Conservation (phyloP, 345 rosid species). For the Gossypium raimondii region DNA sequence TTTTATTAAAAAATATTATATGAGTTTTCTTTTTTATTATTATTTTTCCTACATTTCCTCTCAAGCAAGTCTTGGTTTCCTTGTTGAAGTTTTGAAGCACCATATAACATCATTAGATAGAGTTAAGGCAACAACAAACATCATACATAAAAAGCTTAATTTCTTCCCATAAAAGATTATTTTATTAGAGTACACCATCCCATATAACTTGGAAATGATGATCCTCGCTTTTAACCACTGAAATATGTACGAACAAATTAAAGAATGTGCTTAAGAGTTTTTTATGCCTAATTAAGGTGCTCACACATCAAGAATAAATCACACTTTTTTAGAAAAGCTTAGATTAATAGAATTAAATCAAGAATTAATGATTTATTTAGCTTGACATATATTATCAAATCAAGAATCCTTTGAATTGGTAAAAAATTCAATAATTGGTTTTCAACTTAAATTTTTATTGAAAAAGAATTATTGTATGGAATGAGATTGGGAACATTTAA, state of each 20-base stretch:
- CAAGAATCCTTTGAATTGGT: no score
- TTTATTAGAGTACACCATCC: conserved; percentile 16
- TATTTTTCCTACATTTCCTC: no score
- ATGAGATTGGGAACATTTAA: no score
- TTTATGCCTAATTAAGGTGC: background rate
- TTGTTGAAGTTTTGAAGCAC: conserved; percentile 8
- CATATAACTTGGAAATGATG: conserved; percentile 29
- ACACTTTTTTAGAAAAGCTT: background rate
- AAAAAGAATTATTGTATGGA: no score
- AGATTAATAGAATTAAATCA: background rate
- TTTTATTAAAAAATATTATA: background rate
- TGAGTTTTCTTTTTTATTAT: background rate
- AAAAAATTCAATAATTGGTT: no score
- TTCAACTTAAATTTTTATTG: no score
- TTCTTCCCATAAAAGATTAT: background rate
- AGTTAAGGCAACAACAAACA: background rate
- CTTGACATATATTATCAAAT: no score
- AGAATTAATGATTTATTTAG: background rate
- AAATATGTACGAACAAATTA: background rate
- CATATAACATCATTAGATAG: conserved; percentile 16
- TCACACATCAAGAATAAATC: background rate
- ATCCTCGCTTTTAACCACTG: conserved; percentile 17
- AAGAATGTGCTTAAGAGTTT: background rate
- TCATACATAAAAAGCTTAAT: conserved; percentile 13
- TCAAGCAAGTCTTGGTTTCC: background rate